phyloP scores from a whole-genome alignment of 768 basidiomycete species.

The Podaxis pistillaris region DNA sequence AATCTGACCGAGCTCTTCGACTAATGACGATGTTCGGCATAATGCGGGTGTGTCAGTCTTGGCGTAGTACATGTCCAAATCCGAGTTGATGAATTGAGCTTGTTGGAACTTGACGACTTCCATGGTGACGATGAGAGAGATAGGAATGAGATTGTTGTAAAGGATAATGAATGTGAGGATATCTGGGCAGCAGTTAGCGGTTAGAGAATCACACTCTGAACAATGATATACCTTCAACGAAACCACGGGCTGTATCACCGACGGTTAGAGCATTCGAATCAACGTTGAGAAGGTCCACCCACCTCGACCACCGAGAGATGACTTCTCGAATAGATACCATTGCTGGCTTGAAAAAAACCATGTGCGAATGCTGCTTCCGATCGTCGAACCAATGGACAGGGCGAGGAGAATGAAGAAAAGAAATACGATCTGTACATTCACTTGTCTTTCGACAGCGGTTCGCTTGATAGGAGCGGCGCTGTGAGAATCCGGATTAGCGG shows the following conservation, averaged over 20 bases:
- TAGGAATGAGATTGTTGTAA: conserved; percentile 99
- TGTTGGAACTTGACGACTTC: conserved; percentile 99
- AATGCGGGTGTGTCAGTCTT: conserved; percentile 94
- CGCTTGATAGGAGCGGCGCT: conserved; percentile 96
- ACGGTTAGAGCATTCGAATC: conserved; percentile 1
- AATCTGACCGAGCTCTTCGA: conserved; percentile 98
- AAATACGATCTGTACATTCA: conserved; percentile 95
- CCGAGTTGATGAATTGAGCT: conserved; percentile 94
- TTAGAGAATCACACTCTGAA: conserved; percentile 4
- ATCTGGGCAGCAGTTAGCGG: conserved; percentile 46
- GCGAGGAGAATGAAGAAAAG: conserved; percentile 86
- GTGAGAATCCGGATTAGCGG: not conserved
- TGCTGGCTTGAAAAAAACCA: conserved; percentile 87
- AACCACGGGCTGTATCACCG: conserved; percentile 56
- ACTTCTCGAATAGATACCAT: conserved; percentile 84
- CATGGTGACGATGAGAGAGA: conserved; percentile 99
- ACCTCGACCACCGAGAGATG: conserved; percentile 65
- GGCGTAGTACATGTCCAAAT: conserved; percentile 98
- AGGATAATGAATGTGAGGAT: conserved; percentile 98
- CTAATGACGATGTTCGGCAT: conserved; percentile 96
- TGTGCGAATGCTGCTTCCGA: conserved; percentile 87
- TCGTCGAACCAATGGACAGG: conserved; percentile 86
- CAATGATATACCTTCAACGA: conserved; percentile 67
- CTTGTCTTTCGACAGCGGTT: conserved; percentile 93
- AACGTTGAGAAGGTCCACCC: conserved; percentile 20